Conservation (phyloP, 306 rosid genomes). For the Prunus kanzakura region DNA sequence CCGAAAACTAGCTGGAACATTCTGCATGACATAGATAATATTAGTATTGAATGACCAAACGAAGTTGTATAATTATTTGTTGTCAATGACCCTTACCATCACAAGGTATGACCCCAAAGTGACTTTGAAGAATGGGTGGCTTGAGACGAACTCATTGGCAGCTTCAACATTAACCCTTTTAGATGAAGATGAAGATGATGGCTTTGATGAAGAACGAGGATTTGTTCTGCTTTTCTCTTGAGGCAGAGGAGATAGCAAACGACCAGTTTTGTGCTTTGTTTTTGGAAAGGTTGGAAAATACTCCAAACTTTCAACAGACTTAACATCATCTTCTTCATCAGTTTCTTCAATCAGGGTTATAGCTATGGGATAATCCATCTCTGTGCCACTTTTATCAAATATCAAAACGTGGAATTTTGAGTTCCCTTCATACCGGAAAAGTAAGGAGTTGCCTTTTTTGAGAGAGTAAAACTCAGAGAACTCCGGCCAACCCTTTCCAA, state of each 20-base stretch:
- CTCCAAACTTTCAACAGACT: too few species aligned
- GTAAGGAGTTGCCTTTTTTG: background rate
- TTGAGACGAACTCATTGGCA: background rate
- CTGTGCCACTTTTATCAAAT: too few species aligned
- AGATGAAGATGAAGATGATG: background rate
- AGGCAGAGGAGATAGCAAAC: too few species aligned
- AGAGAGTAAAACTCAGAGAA: background rate
- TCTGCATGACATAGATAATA: background rate
- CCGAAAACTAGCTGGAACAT: background rate
- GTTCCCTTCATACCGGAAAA: background rate
- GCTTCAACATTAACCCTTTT: background rate
- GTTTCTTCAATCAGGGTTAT: too few species aligned
- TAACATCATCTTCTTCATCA: too few species aligned
- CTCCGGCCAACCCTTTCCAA: background rate
- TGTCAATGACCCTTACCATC: background rate
- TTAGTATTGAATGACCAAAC: too few species aligned
- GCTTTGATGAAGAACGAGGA: background rate
- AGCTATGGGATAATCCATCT: too few species aligned
- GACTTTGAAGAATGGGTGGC: constrained; percentile 10
- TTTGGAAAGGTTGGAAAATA: too few species aligned
- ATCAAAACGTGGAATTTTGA: background rate
- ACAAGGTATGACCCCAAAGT: background rate
- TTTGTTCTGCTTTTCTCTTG: background rate
- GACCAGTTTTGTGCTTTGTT: too few species aligned
- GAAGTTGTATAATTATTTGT: background rate